Percentiles rank a stretch among this genome's conserved stretches.
Conservation (phyloP, 805 yeast species). For the Clavispora phyllophila region DNA sequence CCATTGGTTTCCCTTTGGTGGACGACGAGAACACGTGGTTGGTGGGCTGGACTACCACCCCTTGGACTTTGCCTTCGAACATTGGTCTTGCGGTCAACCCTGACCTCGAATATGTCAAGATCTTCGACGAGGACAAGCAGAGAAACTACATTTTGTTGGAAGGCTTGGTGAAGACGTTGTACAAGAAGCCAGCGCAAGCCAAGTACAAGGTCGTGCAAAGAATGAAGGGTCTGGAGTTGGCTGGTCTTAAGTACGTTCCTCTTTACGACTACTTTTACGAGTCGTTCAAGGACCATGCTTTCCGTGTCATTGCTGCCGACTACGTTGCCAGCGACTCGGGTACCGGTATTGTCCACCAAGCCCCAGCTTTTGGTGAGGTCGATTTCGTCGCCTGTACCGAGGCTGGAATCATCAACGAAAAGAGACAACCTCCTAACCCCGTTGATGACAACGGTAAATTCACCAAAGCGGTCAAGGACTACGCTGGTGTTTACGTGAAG, state of each 20-base stretch:
- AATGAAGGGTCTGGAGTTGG: slow-evolving; percentile 73
- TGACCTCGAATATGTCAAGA: slow-evolving; percentile 84
- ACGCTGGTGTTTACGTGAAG: slow-evolving; percentile 82
- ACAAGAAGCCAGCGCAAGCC: slow-evolving; percentile 92
- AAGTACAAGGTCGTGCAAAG: slow-evolving; percentile 79
- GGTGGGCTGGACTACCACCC: slow-evolving; percentile 99
- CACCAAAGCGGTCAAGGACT: slow-evolving; percentile 69
- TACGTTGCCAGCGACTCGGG: slow-evolving; percentile 93
- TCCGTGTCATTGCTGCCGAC: slow-evolving; percentile 73
- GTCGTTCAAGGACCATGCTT: slow-evolving; percentile 69
- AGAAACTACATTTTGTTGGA: slow-evolving; percentile 81
- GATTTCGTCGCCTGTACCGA: slow-evolving; percentile 82
- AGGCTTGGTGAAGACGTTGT: slow-evolving; percentile 71
- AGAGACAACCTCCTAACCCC: slow-evolving; percentile 80
- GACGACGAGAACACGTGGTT: slow-evolving; percentile 78
- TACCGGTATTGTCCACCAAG: slow-evolving; percentile 98
- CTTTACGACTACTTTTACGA: slow-evolving; percentile 77
- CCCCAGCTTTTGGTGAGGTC: slow-evolving; percentile 99
- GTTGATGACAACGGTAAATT: slow-evolving; percentile 90
- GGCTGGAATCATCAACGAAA: slow-evolving; percentile 69
- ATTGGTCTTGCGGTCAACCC: slow-evolving; percentile 90
- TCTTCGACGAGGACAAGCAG: slow-evolving; percentile 82
- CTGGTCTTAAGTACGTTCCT: slow-evolving; percentile 78
- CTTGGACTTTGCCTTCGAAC: slow-evolving; percentile 98
- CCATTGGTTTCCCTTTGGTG: slow-evolving; percentile 77